Base-by-base conservation (phyloP, 345 rosid genomes). In the Ricinus communis region DNA sequence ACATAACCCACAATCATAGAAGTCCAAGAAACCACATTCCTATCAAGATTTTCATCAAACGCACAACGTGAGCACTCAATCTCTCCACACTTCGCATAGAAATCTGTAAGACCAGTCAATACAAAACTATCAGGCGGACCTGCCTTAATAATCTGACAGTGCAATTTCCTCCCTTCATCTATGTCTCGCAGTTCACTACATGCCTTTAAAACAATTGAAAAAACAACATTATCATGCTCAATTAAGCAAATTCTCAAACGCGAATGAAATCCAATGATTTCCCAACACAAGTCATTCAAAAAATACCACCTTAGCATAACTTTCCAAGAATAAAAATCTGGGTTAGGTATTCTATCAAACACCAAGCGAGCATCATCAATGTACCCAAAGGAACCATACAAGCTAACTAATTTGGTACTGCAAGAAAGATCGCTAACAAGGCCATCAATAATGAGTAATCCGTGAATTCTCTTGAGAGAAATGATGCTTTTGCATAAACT, bases 241-340 rank as follows among this genome's bases (percentile, higher is more conserved):
- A 45, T 75, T 19, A 82, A 54, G 16, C 71, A 69, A 63, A 68
- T 62, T 71, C 78, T 80, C 93, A 84, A 67, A 18, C 74, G 59
- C 21, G 22, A 69, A 68, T 86, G 82, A 41, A 87, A 65, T 27
- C 73, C 72, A 51, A 87, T 30, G 49, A 89, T 65, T 62, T 85
- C 86, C 7, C 21, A 9, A 51, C 78, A 83, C 73, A 79, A 54
- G 8, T 79, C 74, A 5, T 82, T 82, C 86, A 87, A 71, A 77
- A 65, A 78, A 74, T 91, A 88, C 84, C 91, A 85, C 69, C 93
- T 83, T 45, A 88, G 78, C 90, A 91, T 91, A 64, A 88, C 94
- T 71, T 89, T 90, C 77, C 76, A 80, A 4, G 82, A 78, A 83
- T 87, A 91, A 73, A 84, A 68, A 77, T 91, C 98, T 38, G 90